Conservation (phyloP, 768 basidiomycete genomes). For the Amyloporia xantha region DNA sequence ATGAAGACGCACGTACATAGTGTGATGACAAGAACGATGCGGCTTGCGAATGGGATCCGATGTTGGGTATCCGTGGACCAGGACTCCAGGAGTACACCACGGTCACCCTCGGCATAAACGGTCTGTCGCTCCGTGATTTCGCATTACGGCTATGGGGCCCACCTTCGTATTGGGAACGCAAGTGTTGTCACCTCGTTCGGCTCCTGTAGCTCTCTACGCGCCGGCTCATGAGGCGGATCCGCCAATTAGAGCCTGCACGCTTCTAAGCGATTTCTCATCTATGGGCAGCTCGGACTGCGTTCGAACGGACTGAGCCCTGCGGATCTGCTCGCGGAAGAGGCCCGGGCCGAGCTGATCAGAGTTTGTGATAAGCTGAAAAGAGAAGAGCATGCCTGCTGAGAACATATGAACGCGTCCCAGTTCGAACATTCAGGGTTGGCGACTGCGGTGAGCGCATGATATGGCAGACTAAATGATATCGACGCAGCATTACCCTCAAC, state of each 20-base stretch:
- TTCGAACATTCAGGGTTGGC: slow-evolving; percentile 79
- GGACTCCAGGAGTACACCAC: background rate
- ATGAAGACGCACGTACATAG: background rate
- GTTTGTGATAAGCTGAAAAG: slow-evolving; percentile 79
- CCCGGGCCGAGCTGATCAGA: slow-evolving; percentile 75
- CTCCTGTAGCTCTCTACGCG: slow-evolving; percentile 54
- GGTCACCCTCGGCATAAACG: background rate
- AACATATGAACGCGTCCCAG: slow-evolving; percentile 80
- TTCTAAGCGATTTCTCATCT: slow-evolving; percentile 69
- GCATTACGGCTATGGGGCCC: background rate
- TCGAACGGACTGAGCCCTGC: slow-evolving; percentile 58
- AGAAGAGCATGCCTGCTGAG: slow-evolving; percentile 85
- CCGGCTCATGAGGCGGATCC: slow-evolving; percentile 43
- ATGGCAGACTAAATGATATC: slow-evolving; percentile 71
- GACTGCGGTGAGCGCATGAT: slow-evolving; percentile 53
- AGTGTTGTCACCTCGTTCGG: slow-evolving; percentile 65
- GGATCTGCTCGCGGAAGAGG: slow-evolving; percentile 67
- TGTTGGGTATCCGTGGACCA: background rate
- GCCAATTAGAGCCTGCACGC: slow-evolving; percentile 59
- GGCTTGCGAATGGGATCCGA: too few species aligned
- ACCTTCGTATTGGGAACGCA: slow-evolving; percentile 62
- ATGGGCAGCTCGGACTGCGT: slow-evolving; percentile 54
- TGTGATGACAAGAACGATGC: background rate
- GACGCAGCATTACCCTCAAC: slow-evolving; percentile 70
- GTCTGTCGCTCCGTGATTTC: background rate